Conservation (phyloP, 139 green algal species). For the Coelastrella sp. region DNA sequence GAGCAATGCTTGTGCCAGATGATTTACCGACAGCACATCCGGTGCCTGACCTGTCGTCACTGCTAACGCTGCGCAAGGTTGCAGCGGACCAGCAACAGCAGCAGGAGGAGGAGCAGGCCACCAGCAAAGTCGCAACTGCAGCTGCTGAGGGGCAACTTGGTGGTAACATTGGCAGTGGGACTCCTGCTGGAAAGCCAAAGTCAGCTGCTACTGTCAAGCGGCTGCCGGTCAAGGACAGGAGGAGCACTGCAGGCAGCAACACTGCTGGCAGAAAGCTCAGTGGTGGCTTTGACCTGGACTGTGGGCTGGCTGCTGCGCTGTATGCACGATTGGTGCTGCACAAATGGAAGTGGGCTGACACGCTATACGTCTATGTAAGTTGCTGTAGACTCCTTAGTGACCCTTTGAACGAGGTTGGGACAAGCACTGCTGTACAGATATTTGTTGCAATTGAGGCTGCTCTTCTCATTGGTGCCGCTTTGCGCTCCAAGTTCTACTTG, state of each 20-base stretch:
- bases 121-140: background rate
- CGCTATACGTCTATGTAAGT: slow-evolving; percentile 11
- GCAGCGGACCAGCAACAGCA: slow-evolving; percentile 3
- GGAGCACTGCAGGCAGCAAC: background rate
- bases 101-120: background rate
- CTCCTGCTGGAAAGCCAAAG: background rate
- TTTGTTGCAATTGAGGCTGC: no score
- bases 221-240: background rate
- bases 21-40: background rate
- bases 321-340: slow-evolving; percentile 28
- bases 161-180: background rate
- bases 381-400: background rate
- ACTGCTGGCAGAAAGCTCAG: background rate
- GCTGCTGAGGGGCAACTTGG: background rate
- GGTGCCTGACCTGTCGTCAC: background rate
- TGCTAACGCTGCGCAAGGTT: background rate
- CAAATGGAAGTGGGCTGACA: slow-evolving; percentile 33
- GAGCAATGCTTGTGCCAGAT: background rate
- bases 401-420: no score
- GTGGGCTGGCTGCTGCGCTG: slow-evolving; percentile 14
- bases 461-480: no score
- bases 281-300: slow-evolving; percentile 11
- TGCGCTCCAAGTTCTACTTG: no score
- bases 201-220: background rate
- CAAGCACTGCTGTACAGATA: no score